Conservation (phyloP, 2,329 filamentous ascomycete species). For the Capronia epimyces region DNA sequence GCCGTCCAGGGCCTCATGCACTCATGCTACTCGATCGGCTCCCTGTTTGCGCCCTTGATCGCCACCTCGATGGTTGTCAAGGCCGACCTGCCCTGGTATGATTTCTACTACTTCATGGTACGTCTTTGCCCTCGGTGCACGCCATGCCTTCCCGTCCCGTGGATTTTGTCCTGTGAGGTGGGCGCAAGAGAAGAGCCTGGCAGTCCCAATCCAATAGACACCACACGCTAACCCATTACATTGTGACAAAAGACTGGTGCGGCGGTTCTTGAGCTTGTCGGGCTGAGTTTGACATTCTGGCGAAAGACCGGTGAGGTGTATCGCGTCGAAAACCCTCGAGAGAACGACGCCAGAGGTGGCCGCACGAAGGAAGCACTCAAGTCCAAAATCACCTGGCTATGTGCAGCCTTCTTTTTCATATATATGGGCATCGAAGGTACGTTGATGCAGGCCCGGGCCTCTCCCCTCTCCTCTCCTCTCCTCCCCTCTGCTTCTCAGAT, state of each 20-base stretch:
- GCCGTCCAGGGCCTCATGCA: constrained; percentile 69
- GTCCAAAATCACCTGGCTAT: constrained; percentile 60
- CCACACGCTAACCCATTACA: background rate
- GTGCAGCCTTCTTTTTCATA: constrained; percentile 62
- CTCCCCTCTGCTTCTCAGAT: too few species aligned
- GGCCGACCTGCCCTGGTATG: constrained; percentile 57
- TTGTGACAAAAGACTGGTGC: constrained; percentile 43
- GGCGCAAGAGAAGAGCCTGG: too few species aligned
- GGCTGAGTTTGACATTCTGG: constrained; percentile 58
- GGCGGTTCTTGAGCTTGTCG: constrained; percentile 51
- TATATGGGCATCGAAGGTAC: constrained; percentile 71
- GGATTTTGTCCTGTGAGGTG: too few species aligned
- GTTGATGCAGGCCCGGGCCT: background rate
- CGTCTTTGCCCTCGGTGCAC: too few species aligned
- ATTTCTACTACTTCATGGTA: constrained; percentile 65
- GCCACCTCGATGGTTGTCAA: constrained; percentile 67
- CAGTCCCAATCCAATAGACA: too few species aligned
- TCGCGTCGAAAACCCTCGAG: constrained; percentile 44
- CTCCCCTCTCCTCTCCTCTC: too few species aligned
- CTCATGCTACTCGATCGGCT: constrained; percentile 66
- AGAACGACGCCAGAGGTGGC: constrained; percentile 33
- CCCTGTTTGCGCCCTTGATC: constrained; percentile 61
- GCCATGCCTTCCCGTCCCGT: too few species aligned
- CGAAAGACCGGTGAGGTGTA: constrained; percentile 54
- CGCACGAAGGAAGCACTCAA: constrained; percentile 33